Evolutionary conservation across 257 asterid species (phyloP).

Genomic region (Thymus mandschuricus): DNA sequence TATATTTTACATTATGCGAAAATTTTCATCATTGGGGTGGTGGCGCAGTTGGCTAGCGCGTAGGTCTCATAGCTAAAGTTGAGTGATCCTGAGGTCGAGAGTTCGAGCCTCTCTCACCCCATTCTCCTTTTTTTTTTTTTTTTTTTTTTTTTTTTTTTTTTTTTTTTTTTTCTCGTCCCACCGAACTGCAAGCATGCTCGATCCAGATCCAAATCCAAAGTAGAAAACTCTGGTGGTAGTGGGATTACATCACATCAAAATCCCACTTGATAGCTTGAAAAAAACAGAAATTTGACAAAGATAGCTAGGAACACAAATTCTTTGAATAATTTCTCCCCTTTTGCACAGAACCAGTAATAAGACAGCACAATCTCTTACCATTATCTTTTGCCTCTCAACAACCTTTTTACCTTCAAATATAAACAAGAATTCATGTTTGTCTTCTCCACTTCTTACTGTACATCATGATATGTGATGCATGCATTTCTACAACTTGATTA

Average conservation of each 20-base stretch:
- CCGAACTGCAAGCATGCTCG: too few species aligned
- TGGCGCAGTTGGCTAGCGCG: slow-evolving; percentile 99
- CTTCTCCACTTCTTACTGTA: neutral
- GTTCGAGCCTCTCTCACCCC: slow-evolving; percentile 60
- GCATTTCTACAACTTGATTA: neutral
- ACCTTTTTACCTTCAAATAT: too few species aligned
- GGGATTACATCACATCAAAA: neutral
- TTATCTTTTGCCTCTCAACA: neutral
- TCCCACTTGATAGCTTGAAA: neutral
- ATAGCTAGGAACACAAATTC: neutral
- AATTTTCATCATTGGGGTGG: slow-evolving; percentile 54
- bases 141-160: neutral
- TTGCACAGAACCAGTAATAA: neutral
- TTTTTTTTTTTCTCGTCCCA: too few species aligned
- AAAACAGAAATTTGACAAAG: neutral
- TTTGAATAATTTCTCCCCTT: neutral
- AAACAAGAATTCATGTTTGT: neutral
- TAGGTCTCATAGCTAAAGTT: slow-evolving; percentile 86
- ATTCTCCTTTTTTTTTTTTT: neutral
- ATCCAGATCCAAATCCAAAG: neutral
- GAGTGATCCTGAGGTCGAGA: slow-evolving; percentile 54
- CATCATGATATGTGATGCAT: neutral
- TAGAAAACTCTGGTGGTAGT: neutral
- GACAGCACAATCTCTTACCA: neutral
- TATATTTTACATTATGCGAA: too few species aligned